Conservation (phyloP, 106 monocot genomes). For the Gastrodia elata region DNA sequence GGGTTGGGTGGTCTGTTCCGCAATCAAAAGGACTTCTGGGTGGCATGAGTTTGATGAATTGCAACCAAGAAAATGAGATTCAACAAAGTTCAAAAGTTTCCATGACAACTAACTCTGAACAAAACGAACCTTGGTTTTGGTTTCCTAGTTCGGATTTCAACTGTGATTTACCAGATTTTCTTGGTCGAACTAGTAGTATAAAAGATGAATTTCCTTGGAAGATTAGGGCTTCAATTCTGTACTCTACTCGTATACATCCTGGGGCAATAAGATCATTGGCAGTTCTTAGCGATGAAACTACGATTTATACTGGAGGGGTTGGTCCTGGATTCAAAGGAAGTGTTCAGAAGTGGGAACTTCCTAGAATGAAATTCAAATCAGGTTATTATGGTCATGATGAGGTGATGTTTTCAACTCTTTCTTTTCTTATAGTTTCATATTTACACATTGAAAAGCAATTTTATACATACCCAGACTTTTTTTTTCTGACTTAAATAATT, state of each 20-base stretch:
- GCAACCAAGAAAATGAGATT: constrained; percentile 28
- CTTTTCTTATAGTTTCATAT: neutral
- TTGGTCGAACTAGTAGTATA: constrained; percentile 34
- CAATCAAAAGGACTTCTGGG: constrained; percentile 57
- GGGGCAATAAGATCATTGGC: constrained; percentile 70
- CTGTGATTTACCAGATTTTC: constrained; percentile 51
- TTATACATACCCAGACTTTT: neutral
- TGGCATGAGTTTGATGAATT: constrained; percentile 16
- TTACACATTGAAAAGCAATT: neutral
- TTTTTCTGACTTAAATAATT: too few relatives aligned
- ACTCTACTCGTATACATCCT: constrained; percentile 83
- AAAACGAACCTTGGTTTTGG: constrained; percentile 87
- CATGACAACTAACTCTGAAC: constrained; percentile 12
- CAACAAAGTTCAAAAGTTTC: constrained; percentile 21
- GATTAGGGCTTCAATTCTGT: constrained; percentile 70
- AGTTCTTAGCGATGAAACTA: constrained; percentile 64
- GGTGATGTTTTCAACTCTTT: constrained; percentile 27
- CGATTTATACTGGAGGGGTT: constrained; percentile 81
- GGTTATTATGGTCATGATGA: constrained; percentile 99
- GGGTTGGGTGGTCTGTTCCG: constrained; percentile 85
- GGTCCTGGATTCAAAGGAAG: constrained; percentile 94
- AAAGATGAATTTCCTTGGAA: constrained; percentile 84
- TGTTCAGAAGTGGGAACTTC: constrained; percentile 93
- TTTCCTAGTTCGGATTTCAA: constrained; percentile 48
- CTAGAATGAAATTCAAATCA: constrained; percentile 67